Evolutionary conservation across 805 yeast genomes (phyloP).

Genomic region (Komagataella kurtzmanii): DNA sequence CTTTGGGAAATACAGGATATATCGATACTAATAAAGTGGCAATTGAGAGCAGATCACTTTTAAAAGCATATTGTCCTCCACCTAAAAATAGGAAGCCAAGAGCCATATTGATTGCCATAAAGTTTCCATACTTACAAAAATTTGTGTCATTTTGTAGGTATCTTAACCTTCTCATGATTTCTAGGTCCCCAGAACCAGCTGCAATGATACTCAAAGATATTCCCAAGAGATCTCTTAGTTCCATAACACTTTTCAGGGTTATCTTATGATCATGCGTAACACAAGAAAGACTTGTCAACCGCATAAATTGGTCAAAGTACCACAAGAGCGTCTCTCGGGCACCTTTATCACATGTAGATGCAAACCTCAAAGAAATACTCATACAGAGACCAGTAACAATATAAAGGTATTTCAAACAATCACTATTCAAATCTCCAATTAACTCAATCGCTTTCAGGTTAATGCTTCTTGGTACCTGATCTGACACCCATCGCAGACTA

Average conservation of each 20-base stretch:
- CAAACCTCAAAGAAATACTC: slow-evolving; percentile 63
- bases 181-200: slow-evolving; percentile 89
- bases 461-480: slow-evolving; percentile 38
- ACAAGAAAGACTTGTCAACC: slow-evolving; percentile 26
- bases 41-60: slow-evolving; percentile 42
- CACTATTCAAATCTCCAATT: slow-evolving; percentile 32
- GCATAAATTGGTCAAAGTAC: slow-evolving; percentile 38
- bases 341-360: slow-evolving; percentile 45
- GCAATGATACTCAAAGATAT: slow-evolving; percentile 60
- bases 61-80: slow-evolving; percentile 82
- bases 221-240: slow-evolving; percentile 44
- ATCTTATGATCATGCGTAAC: slow-evolving; percentile 43
- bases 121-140: slow-evolving; percentile 45
- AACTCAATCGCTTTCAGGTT: slow-evolving; percentile 12
- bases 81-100: slow-evolving; percentile 84
- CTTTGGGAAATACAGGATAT: slow-evolving; percentile 59
- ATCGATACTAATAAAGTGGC: slow-evolving; percentile 62
- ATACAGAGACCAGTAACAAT: slow-evolving; percentile 64
- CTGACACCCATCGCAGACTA: slow-evolving; percentile 39
- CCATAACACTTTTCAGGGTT: slow-evolving; percentile 37
- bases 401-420: slow-evolving; percentile 47
- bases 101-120: slow-evolving; percentile 67
- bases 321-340: slow-evolving; percentile 44
- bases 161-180: slow-evolving; percentile 59
- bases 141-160: slow-evolving; percentile 47